Base-by-base conservation (phyloP, 768 basidiomycete species). In the Lactarius vividus region DNA sequence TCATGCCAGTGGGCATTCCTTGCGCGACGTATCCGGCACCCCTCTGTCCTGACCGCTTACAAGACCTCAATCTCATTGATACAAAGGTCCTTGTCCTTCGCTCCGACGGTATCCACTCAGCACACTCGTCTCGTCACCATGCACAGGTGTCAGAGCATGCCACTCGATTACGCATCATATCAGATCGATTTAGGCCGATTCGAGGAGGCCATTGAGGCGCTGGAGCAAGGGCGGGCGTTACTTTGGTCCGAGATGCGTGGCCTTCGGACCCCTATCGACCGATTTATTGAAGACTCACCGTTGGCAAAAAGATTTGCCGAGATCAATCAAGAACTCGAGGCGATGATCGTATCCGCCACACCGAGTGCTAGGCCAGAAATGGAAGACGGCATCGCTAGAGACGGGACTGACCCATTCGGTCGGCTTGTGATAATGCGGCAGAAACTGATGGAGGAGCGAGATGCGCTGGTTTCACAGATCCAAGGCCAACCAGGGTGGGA, bases 241-340 rank as follows among this genome's bases (percentile, higher is more conserved):
- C 11, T 65, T n/a, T 65, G 64, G 64, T 55, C 59, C 9, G 64
- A 60, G 31, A 35, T 65, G 26, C 52, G 52, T 56, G 59, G 53
- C 26, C 40, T 65, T 23, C 53, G 58, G 18, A 42, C 64, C 23
- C 31, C 23, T 3, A 33, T 23, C 11, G 59, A 16, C 9, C 53
- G 39, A 4, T 40, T 65, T 18, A 1, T 37, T 35, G 23, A 35
- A 4, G 26, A 33, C 42, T 7, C 20, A 31, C 29, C 31, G n/a
- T 59, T 65, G 18, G 53, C 35, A 10, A 37, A 44, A 18, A n/a
- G 29, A 49, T 29, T 65, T 42, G 9, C 44, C 18, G 39, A n/a
- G 3, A 26, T 56, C 33, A 65, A 33, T 18, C 23, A 65, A 46
- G 23, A 39, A 4, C 59, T 65, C 2, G 33, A 16, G 28, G 59